Evolutionary conservation across 805 yeast genomes (phyloP).

Genomic region (Candida maris): DNA sequence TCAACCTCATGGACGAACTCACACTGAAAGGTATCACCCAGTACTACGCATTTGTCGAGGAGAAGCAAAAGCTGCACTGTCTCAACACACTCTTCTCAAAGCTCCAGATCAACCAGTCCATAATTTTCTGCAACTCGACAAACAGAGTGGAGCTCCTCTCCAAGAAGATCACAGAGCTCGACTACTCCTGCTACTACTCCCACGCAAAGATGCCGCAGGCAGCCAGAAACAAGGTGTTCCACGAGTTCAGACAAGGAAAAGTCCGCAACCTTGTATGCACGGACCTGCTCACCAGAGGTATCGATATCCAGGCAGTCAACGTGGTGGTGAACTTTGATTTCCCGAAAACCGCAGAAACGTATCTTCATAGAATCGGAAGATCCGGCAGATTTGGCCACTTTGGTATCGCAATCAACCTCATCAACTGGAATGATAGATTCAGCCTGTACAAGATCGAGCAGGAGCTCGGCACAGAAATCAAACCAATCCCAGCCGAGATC

Average conservation of each 20-base stretch:
- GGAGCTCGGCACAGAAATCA: slow-evolving; percentile 95
- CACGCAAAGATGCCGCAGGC: slow-evolving; percentile 98
- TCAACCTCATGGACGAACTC: slow-evolving; percentile 95
- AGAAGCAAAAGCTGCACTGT: slow-evolving; percentile 92
- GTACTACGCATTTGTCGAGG: slow-evolving; percentile 97
- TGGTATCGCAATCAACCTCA: slow-evolving; percentile 94
- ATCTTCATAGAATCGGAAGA: slow-evolving; percentile 97
- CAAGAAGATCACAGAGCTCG: slow-evolving; percentile 92
- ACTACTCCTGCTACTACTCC: slow-evolving; percentile 93
- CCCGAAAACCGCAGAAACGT: slow-evolving; percentile 97
- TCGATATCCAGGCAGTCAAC: slow-evolving; percentile 97
- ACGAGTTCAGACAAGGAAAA: slow-evolving; percentile 96
- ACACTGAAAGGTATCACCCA: slow-evolving; percentile 96
- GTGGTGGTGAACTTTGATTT: slow-evolving; percentile 97
- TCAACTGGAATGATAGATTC: slow-evolving; percentile 95
- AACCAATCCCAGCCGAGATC: slow-evolving; percentile 92
- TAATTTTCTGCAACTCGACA: slow-evolving; percentile 95
- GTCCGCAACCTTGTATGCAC: slow-evolving; percentile 97
- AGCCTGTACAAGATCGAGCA: slow-evolving; percentile 93
- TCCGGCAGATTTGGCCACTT: slow-evolving; percentile 98
- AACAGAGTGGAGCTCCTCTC: slow-evolving; percentile 94
- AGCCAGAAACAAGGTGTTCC: slow-evolving; percentile 96
- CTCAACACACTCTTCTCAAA: slow-evolving; percentile 91
- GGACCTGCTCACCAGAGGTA: slow-evolving; percentile 95
- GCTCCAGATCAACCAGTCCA: slow-evolving; percentile 92